Percentiles rank a stretch among this genome's conserved stretches.
phyloP scores from a whole-genome alignment of 75 land plant species.

The Sequoiadendron giganteum region DNA sequence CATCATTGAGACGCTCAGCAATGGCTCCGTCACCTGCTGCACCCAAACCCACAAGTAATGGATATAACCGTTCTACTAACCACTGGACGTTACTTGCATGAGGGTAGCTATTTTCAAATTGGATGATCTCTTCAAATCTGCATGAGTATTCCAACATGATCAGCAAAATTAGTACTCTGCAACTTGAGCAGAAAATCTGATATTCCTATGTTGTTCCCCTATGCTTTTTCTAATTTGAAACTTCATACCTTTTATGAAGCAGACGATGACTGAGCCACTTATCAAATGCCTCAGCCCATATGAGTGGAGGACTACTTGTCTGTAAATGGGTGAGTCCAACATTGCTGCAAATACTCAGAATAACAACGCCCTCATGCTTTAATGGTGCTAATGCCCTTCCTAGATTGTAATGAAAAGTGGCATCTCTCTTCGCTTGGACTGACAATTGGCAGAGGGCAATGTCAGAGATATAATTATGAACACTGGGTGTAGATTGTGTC shows the following conservation, averaged over 20 bases:
- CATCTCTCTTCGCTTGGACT: conserved; percentile 60
- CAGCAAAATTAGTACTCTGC: background rate
- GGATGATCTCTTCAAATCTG: conserved; percentile 65
- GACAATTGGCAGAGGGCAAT: conserved; percentile 85
- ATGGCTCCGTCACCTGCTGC: conserved; percentile 54
- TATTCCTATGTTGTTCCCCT: background rate
- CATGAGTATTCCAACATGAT: background rate
- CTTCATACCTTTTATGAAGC: conserved; percentile 40
- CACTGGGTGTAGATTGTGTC: conserved; percentile 75
- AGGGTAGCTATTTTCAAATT: conserved; percentile 64
- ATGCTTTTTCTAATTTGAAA: background rate
- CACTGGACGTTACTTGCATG: conserved; percentile 66
- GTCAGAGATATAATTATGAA: background rate
- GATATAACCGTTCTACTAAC: conserved; percentile 62
- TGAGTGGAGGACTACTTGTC: conserved; percentile 7
- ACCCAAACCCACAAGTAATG: conserved; percentile 76
- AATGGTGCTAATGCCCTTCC: conserved; percentile 82
- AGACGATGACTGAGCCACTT: conserved; percentile 67
- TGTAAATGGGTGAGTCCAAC: conserved; percentile 52
- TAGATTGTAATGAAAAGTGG: conserved; percentile 58
- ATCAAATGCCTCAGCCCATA: conserved; percentile 71
- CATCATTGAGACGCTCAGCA: conserved; percentile 52
- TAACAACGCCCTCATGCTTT: conserved; percentile 65
- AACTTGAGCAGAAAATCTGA: too few species aligned
- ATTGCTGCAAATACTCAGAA: conserved; percentile 62